These are phyloP conservation scores for Colletotrichum agaves DNA, from an alignment of 2,329 filamentous ascomycete genomes.

Conservation along the genomic window DNA sequence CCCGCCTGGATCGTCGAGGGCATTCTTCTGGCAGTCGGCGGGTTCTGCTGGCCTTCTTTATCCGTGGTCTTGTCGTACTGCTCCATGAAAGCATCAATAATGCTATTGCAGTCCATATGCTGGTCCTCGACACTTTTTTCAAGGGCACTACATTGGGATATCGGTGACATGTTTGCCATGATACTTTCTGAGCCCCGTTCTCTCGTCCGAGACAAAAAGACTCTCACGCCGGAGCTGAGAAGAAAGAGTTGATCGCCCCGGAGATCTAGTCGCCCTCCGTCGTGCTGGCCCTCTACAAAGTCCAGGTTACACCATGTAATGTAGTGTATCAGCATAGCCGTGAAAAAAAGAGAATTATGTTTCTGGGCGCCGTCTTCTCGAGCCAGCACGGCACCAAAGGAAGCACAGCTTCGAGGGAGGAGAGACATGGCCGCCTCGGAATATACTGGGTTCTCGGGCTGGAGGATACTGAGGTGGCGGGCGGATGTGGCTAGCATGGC, in stretches of 20 bases:
- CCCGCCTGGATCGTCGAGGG: not conserved
- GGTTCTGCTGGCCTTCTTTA: not conserved
- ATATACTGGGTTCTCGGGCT: constrained; percentile 37
- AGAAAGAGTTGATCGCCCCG: constrained; percentile 43
- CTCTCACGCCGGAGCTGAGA: constrained; percentile 43
- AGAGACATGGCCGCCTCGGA: constrained; percentile 39
- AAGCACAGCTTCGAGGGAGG: constrained; percentile 40
- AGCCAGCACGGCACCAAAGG: constrained; percentile 41
- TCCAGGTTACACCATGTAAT: constrained; percentile 45
- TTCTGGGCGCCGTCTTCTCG: constrained; percentile 3
- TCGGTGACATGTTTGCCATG: constrained; percentile 35
- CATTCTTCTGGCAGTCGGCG: not conserved
- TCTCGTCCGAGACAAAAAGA: constrained; percentile 15
- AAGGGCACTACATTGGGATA: constrained; percentile 40
- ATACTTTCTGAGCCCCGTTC: constrained; percentile 34
- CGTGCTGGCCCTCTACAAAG: constrained; percentile 39
- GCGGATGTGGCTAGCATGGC: constrained; percentile 41
- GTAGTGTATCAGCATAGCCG: constrained; percentile 45
- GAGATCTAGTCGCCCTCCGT: constrained; percentile 36
- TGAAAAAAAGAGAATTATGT: constrained; percentile 39
- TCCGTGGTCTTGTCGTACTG: constrained; percentile 40
- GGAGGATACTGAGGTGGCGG: constrained; percentile 39
- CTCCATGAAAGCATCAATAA: constrained; percentile 39
- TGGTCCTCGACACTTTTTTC: constrained; percentile 32
- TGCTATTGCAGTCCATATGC: constrained; percentile 36